Base-by-base conservation (phyloP, 306 rosid genomes). In the Styphnolobium japonicum region DNA sequence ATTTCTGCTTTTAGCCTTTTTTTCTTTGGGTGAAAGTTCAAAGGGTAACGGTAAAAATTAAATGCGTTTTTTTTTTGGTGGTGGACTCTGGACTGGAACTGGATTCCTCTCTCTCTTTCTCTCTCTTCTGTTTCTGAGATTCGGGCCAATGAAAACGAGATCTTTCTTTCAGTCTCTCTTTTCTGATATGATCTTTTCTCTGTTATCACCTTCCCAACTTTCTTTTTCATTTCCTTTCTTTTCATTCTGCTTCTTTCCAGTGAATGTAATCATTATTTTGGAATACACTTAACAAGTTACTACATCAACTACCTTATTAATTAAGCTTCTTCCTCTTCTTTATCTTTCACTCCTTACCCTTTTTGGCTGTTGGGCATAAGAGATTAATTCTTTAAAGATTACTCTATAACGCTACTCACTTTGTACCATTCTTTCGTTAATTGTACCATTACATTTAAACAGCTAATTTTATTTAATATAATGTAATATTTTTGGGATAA, bases 51-150 rank as follows among this genome's bases (percentile, higher is more conserved):
- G 65, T 70, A 61, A 51, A 72, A 33, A 3, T 5, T 43, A 39
- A 53, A 19, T 6, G 56, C 66, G 6, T 73, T 46, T 45, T 0
- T 43, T 34, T n/a, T 11, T 71, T 49, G 23, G 23, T 19, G 45
- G 55, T 46, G 67, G 18, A 73, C 3, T 61, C 64, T 34, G 72
- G 48, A 51, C 29, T 14, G 55, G 27, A 36, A 2, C 5, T 21
- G 23, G 33, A 7, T 14, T 19, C 40, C 55, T 56, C 15, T 12
- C 77, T 31, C 23, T 2, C 39, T 33, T 23, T 48, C 18, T 58
- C 78, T 83, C 40, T 83, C 75, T 22, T 57, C 81, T 58, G 80
- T 37, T 37, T 23, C 58, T 67, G 37, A 67, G 84, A 83, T 83
- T 71, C 79, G 45, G 49, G 36, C 58, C 33, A 64, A 65, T 56